Evolutionary conservation across 2,329 filamentous ascomycete genomes (phyloP).

Genomic region (Triangularia verruculosa): DNA sequence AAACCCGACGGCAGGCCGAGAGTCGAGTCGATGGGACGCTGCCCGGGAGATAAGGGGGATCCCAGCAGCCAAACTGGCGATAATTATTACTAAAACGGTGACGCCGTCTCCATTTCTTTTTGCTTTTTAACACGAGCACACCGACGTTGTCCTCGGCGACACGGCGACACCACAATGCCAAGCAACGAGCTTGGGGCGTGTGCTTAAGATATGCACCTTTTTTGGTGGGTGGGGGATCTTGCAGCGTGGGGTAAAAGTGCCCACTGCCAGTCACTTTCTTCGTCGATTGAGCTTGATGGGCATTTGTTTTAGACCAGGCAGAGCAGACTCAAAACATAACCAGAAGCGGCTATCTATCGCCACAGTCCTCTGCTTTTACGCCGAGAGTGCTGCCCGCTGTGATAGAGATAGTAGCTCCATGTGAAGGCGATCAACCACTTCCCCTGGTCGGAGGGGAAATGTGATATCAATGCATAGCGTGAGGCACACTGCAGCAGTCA

Average conservation of each 20-base stretch:
- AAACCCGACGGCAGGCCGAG: neutral
- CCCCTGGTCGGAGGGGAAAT: conserved; percentile 4
- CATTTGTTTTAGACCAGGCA: too few species aligned
- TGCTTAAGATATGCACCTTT: neutral
- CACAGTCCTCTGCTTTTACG: neutral
- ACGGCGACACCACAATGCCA: neutral
- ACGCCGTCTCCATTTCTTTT: neutral
- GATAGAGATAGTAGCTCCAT: neutral
- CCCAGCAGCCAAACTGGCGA: neutral
- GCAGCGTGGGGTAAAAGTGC: conserved; percentile 7
- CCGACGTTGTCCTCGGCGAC: conserved; percentile 2
- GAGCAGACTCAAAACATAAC: neutral
- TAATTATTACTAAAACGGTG: neutral
- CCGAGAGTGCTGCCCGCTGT: neutral
- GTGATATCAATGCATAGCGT: conserved; percentile 22
- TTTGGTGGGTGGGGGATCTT: neutral
- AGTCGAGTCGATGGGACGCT: neutral
- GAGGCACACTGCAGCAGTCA: conserved; percentile 11
- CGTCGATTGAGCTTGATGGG: too few species aligned
- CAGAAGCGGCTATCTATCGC: neutral
- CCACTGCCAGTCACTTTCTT: neutral
- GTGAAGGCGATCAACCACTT: neutral
- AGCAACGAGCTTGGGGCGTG: conserved; percentile 7
- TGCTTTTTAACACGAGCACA: neutral
- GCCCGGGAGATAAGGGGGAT: neutral